Conservation (phyloP, 441 rosid species). For the Aquilaria agallochum region DNA sequence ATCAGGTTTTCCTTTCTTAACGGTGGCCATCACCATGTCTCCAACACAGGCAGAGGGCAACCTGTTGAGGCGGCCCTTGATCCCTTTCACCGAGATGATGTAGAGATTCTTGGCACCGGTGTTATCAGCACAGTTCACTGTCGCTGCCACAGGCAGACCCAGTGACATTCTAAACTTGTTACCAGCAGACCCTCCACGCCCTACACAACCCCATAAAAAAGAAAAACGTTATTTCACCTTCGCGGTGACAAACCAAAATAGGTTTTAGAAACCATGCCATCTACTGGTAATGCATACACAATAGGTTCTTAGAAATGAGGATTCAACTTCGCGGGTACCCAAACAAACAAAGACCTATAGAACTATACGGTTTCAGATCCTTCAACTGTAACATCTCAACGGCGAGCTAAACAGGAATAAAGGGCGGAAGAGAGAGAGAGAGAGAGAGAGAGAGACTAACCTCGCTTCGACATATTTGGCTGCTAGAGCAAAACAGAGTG, state of each 20-base stretch:
- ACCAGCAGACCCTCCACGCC: constrained; percentile 80
- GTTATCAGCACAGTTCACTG: constrained; percentile 88
- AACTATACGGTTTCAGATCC: no score
- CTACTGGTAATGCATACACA: no score
- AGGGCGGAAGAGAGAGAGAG: not conserved
- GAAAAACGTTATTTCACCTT: not conserved
- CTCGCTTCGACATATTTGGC: constrained; percentile 72
- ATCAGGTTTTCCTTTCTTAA: constrained; percentile 83
- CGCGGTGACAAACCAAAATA: not conserved
- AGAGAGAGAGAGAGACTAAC: constrained; percentile 13
- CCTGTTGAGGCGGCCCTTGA: constrained; percentile 72
- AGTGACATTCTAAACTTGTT: constrained; percentile 95
- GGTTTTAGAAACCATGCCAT: no score
- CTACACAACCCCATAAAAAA: constrained; percentile 16
- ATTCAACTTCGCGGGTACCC: no score
- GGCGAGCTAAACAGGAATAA: not conserved
- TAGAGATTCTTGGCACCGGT: constrained; percentile 88
- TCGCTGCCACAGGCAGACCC: constrained; percentile 92
- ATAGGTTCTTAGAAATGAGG: not conserved
- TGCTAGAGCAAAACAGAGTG: constrained; percentile 4
- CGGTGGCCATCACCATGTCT: constrained; percentile 92
- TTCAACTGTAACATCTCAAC: no score
- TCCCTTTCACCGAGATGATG: constrained; percentile 79
- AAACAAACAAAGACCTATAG: no score
- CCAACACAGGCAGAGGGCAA: constrained; percentile 86